phyloP scores from a whole-genome alignment of 768 basidiomycete genomes.

The Sarcodon sp. region DNA sequence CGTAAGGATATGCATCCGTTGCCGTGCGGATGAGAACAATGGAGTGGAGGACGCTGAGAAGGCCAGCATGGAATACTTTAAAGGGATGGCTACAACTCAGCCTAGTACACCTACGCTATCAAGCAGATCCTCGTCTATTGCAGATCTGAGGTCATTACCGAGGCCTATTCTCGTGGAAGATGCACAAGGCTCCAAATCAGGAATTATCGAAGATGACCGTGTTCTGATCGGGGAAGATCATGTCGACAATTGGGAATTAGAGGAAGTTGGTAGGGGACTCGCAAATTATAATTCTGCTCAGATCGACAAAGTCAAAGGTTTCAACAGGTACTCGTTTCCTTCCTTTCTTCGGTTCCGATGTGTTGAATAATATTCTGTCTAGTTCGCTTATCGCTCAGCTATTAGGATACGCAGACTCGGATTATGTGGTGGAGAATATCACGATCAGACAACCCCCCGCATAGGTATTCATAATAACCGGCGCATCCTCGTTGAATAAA shows the following conservation, averaged over 20 bases:
- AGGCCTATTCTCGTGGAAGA: slow-evolving; percentile 13
- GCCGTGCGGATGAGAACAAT: slow-evolving; percentile 10
- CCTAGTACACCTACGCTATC: slow-evolving; percentile 40
- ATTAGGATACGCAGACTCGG: slow-evolving; percentile 90
- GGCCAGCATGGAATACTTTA: slow-evolving; percentile 20
- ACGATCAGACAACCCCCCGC: slow-evolving; percentile 53
- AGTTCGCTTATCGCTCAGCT: slow-evolving; percentile 74
- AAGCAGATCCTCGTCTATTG: slow-evolving; percentile 32
- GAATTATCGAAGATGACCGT: slow-evolving; percentile 9
- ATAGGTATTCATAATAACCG: no score
- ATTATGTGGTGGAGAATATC: slow-evolving; percentile 94
- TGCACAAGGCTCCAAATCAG: slow-evolving; percentile 2
- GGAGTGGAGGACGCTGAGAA: slow-evolving; percentile 8
- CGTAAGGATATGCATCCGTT: slow-evolving; percentile 63
- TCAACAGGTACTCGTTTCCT: slow-evolving; percentile 60
- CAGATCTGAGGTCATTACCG: slow-evolving; percentile 11
- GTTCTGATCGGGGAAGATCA: slow-evolving; percentile 9
- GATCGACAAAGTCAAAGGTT: slow-evolving; percentile 75
- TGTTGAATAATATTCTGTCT: neutral
- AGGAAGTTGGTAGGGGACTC: slow-evolving; percentile 88
- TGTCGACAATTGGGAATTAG: slow-evolving; percentile 48
- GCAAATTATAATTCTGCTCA: slow-evolving; percentile 95
- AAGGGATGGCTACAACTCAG: slow-evolving; percentile 30
- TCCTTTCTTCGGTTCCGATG: neutral
- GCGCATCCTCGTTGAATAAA: no score